Evolutionary conservation across 2,329 filamentous ascomycete species (phyloP).

Genomic region (Pseudogymnoascus sp.): DNA sequence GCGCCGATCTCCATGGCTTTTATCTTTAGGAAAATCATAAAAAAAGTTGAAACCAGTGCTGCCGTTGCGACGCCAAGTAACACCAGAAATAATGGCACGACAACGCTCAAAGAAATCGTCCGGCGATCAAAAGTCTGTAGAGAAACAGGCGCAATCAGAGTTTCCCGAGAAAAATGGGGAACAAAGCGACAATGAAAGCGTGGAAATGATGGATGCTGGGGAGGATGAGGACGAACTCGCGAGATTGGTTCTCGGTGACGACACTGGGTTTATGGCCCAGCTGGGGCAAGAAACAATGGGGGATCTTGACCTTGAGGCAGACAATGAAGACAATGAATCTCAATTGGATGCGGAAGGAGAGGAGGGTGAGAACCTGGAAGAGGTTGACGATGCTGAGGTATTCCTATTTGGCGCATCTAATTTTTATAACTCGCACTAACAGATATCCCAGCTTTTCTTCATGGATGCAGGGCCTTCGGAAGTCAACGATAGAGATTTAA

Average conservation of each 20-base stretch:
- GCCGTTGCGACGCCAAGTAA: constrained; percentile 3
- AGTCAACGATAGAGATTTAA: constrained; percentile 18
- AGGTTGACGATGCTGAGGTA: constrained; percentile 64
- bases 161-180: constrained; percentile 13
- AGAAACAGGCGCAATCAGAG: constrained; percentile 6
- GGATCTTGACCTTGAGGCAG: constrained; percentile 20
- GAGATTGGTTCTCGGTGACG: constrained; percentile 80
- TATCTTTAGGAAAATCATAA: constrained; percentile 7
- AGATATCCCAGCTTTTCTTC: constrained; percentile 29
- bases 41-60: constrained; percentile 4
- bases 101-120: constrained; percentile 24
- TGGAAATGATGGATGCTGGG: constrained; percentile 57
- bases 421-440: background rate
- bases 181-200: constrained; percentile 24
- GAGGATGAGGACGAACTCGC: constrained; percentile 80
- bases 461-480: constrained; percentile 28
- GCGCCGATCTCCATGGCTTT: constrained; percentile 7
- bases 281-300: constrained; percentile 51
- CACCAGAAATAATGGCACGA: constrained; percentile 22
- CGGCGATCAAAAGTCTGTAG: constrained; percentile 16
- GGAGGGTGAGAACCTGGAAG: constrained; percentile 49
- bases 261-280: constrained; percentile 69
- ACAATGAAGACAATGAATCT: constrained; percentile 12
- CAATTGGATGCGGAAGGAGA: constrained; percentile 19
- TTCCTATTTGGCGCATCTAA: constrained; percentile 12